Base-by-base conservation (phyloP, 2,329 filamentous ascomycete species). In the Fusarium abutilonis region DNA sequence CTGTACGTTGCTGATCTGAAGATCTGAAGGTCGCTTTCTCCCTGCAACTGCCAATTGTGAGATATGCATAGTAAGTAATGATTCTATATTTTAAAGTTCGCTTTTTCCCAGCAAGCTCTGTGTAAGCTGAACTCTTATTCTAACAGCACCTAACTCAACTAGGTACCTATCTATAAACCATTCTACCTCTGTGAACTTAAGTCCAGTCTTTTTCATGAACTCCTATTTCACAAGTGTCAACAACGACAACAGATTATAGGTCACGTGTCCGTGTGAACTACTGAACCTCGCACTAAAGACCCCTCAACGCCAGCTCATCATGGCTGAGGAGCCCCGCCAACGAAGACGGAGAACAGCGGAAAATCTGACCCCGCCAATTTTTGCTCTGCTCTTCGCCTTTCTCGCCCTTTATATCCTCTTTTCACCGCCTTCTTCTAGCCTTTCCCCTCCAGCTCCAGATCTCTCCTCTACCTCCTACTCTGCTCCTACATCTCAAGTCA, bases 281-380 rank as follows among this genome's bases (percentile, higher is more conserved):
- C 28, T 23, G 9, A 13, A 42, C 28, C 29, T 52, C 56, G 40
- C 61, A 70, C 68, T 45, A 39, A 49, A 39, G 38, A 49, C 54
- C 61, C 64, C 55, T 67, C 60, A 67, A 67, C 63, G 67, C 67
- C 67, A 70, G 49, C 60, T 70, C 67, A 70, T 64, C 56, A 70
- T 72, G 72, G 70, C 64, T 58, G 66, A 62, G 51, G 75, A 74
- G 70, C 72, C 70, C 73, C 74, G 68, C 75, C 72, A 76, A 48
- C 67, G 57, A 52, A 67, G 74, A 74, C 67, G 72, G 68, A 71
- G 66, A 55, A 71, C 71, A 52, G 60, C 71, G 64, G 72, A 74
- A 76, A 77, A 77, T 74, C 74, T 78, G 62, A 74, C 76, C 78
- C 78, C 79, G 73, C 78, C 73, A 73, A 67, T 78, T 75, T 77